phyloP scores from a whole-genome alignment of 768 basidiomycete species.

The Naganishia vaughanmartiniae region DNA sequence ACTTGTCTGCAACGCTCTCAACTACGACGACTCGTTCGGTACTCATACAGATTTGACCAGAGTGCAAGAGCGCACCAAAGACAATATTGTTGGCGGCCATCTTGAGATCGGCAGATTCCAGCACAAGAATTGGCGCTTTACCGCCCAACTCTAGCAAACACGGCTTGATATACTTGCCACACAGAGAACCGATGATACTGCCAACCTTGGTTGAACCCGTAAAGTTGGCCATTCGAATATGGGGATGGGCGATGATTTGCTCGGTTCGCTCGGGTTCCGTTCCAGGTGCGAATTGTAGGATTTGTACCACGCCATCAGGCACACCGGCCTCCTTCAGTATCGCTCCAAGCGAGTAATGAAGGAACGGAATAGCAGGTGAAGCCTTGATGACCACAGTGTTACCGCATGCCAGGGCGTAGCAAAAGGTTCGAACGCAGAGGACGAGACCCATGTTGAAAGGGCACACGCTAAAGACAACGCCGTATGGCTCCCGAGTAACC shows the following conservation, averaged over 20 bases:
- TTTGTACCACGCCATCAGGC: slow-evolving; percentile 63
- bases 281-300: slow-evolving; percentile 57
- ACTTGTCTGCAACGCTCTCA: slow-evolving; percentile 34
- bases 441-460: slow-evolving; percentile 31
- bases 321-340: slow-evolving; percentile 59
- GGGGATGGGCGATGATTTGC: slow-evolving; percentile 61
- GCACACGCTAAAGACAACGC: slow-evolving; percentile 32
- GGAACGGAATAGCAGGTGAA: slow-evolving; percentile 48
- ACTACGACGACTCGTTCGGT: slow-evolving; percentile 49
- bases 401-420: slow-evolving; percentile 53
- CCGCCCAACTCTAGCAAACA: slow-evolving; percentile 52
- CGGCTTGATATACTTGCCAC: slow-evolving; percentile 54
- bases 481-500: slow-evolving; percentile 42
- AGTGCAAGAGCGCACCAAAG: slow-evolving; percentile 47
- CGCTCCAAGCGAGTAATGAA: slow-evolving; percentile 48
- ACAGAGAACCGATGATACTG: slow-evolving; percentile 45
- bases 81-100: slow-evolving; percentile 58
- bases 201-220: slow-evolving; percentile 51
- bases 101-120: slow-evolving; percentile 58
- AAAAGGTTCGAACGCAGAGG: slow-evolving; percentile 42
- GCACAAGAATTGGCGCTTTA: slow-evolving; percentile 53
- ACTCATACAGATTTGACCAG: slow-evolving; percentile 52
- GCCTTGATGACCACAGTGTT: slow-evolving; percentile 54
- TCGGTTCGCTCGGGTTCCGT: slow-evolving; percentile 56
- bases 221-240: slow-evolving; percentile 55